Base-by-base conservation (phyloP, 2,329 filamentous ascomycete genomes). In the Talaromyces atroroseus region DNA sequence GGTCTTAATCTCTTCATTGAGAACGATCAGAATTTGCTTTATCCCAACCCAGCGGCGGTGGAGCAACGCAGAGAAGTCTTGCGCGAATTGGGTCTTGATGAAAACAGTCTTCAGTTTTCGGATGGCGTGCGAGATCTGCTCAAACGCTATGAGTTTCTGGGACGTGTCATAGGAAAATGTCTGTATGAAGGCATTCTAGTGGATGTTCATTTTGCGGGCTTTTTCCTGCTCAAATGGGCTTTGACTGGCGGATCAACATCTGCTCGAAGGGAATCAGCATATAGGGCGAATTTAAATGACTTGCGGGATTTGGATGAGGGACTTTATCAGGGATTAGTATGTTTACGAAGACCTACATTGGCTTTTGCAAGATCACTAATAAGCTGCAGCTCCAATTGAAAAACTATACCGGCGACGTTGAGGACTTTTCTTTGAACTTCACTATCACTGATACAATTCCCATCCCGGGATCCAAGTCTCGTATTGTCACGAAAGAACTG, bases 161-260 rank as follows among this genome's bases (percentile, higher is more conserved):
- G 94, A 1, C 87, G 94, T 3, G 83, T 99, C 26, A 86, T 99
- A 24, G 94, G 94, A 11, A 99, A 99, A 70, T 99, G 94, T 72
- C 79, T 99, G 66, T 99, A 99, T 68, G 94, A 99, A 74, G 92
- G 92, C 0, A 97, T 99, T 46, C 80, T 99, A 2, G 86, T 97
- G 48, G 92, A 99, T 71, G 86, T 96, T 58, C 85, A 85, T 51
- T 99, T 99, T 76, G 92, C 92, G 1, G 87, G 89, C 0, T 99
- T 99, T 76, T 99, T 99, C 74, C 81, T 99, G 6, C 82, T 96
- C 58, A 96, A 97, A 70, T 99, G 94, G 94, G 85, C 91, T 2
- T 81, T 92, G 53, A 86, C 87, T 11, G 87, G 87, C 16, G 85
- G 83, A 4, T 74, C 75, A 23, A 80, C 80, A 16, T 79, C 84